Evolutionary conservation across 2,329 filamentous ascomycete species (phyloP).

Genomic region (Exophiala sp.): DNA sequence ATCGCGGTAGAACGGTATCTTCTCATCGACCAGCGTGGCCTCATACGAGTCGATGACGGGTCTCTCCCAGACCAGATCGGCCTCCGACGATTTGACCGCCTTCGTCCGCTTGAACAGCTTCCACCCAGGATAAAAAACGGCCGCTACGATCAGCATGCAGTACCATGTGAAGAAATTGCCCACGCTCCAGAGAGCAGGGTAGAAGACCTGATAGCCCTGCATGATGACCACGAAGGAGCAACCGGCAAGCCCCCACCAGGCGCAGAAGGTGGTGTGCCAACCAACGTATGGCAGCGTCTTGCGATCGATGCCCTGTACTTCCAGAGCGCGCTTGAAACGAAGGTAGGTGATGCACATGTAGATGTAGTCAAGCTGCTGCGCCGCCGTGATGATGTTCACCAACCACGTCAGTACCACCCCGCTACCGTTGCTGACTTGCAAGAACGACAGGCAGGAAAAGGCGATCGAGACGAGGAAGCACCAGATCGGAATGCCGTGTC

Average conservation of each 20-base stretch:
- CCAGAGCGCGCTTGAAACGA: constrained; percentile 66
- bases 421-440: constrained; percentile 64
- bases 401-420: constrained; percentile 71
- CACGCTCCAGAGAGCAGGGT: constrained; percentile 65
- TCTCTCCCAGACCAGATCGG: constrained; percentile 61
- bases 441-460: constrained; percentile 68
- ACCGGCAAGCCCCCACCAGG: constrained; percentile 62
- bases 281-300: constrained; percentile 67
- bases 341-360: constrained; percentile 69
- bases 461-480: constrained; percentile 64
- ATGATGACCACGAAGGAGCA: constrained; percentile 71
- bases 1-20: too few relatives aligned
- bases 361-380: constrained; percentile 69
- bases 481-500: constrained; percentile 68
- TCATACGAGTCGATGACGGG: constrained; percentile 68
- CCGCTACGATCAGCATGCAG: constrained; percentile 69
- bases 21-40: too few relatives aligned
- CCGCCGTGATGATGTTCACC: constrained; percentile 66
- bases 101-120: constrained; percentile 66
- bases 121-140: constrained; percentile 66
- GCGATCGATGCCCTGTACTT: constrained; percentile 65
- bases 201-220: constrained; percentile 71
- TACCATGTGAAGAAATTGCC: constrained; percentile 74
- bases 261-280: constrained; percentile 66
- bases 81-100: constrained; percentile 54